A percentile compares a stretch with the other conserved stretches of the same genome.
These are phyloP conservation scores for Globisporangium viniferum DNA, from an alignment of 352 stramenopile genomes.

Conservation along the genomic window DNA sequence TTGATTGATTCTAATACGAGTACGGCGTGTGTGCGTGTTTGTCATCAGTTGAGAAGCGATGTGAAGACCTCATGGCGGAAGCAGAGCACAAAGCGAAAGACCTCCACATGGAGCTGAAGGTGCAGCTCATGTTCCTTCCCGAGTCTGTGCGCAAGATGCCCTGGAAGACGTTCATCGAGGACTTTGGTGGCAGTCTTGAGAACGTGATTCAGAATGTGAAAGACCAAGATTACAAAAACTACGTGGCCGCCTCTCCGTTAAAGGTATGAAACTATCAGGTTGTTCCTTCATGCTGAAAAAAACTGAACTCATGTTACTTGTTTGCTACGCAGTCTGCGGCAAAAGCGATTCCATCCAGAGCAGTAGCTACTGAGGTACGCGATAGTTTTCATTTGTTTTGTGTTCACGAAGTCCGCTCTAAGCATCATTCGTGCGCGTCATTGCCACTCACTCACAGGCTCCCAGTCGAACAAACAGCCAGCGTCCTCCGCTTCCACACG, in stretches of 20 bases:
- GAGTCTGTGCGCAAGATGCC: conserved; percentile 71
- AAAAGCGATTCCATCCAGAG: conserved; percentile 1
- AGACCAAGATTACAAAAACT: conserved; percentile 21
- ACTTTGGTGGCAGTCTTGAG: conserved; percentile 69
- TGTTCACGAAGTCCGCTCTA: background rate
- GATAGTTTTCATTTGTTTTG: background rate
- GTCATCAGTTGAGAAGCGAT: conserved; percentile 59
- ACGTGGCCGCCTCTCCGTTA: conserved; percentile 40
- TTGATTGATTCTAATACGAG: background rate
- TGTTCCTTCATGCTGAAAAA: background rate
- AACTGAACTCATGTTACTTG: background rate
- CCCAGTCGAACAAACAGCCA: background rate
- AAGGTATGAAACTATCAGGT: conserved; percentile 12
- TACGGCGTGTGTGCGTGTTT: background rate
- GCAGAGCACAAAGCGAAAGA: conserved; percentile 58
- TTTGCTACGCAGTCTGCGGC: background rate
- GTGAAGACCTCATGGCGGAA: conserved; percentile 45
- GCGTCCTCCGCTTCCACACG: conserved; percentile 4
- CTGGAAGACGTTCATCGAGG: conserved; percentile 78
- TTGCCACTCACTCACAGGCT: background rate
- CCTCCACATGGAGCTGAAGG: conserved; percentile 69
- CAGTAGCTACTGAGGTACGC: background rate
- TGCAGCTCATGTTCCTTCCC: conserved; percentile 75
- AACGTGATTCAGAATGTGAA: conserved; percentile 69
- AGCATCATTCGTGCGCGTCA: background rate